Base-by-base conservation (phyloP, 2,329 filamentous ascomycete genomes). In the Samsoniella hepiali region DNA sequence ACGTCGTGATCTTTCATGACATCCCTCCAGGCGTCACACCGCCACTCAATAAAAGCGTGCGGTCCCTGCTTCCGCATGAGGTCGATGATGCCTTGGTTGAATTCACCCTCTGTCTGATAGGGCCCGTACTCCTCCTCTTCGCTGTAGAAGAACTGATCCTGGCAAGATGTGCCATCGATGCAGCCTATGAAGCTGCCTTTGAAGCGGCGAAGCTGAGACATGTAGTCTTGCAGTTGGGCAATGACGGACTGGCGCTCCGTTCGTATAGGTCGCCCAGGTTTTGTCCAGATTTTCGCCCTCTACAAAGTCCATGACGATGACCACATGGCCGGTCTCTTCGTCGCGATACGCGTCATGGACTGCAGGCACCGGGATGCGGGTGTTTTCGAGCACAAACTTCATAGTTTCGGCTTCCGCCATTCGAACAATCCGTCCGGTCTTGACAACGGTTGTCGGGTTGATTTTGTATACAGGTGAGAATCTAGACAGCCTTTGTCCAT, bases 291-390 rank as follows among this genome's bases (percentile, higher is more conserved):
- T 65, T 32, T 64, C 54, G 5, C 67, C 68, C 36, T 65, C 63
- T 15, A 69, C 50, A 31, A 62, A 68, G 10, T 67, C 64, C 68
- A 69, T 70, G 3, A 69, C 45, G 7, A 70, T 64, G 51, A 63
- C 53, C 6, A 58, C 53, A 27, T 67, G 38, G 2, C 65, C 64
- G 3, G 62, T 63, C 13, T 62, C 11, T 17, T 67, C 63, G 45
- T 67, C 65, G 3, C 1, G 9, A 50, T 63, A 63, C 8, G 56
- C 62, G 27, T 64, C 44, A 34, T 63, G 50, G 5, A 65, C 42
- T 54, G 51, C 27, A n/a, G 65, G 65, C 1, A 67, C 64, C 4
- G 65, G 65, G 31, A 67, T 65, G 34, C 38, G 50, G 15, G 65
- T 67, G 54, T 63, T 57, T 1, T 64, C 53, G n/a, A 38, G 58